Evolutionary conservation across 805 yeast species (phyloP).

Genomic region (Starmerella khaoyaiensis): DNA sequence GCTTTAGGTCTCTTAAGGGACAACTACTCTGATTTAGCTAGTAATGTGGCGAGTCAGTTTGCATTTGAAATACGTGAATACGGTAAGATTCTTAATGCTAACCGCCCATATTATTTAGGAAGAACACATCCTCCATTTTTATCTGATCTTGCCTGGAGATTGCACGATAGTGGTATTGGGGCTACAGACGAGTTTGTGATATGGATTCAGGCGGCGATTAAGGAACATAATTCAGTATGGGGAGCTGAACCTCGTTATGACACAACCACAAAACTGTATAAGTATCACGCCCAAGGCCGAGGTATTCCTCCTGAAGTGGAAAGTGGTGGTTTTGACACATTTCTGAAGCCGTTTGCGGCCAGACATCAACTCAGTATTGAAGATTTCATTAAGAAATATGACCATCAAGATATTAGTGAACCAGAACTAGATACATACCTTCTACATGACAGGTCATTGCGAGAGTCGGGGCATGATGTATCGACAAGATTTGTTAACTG

Average conservation of each 20-base stretch:
- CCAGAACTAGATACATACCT: slow-evolving; percentile 82
- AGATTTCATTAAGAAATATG: slow-evolving; percentile 58
- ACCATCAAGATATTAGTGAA: slow-evolving; percentile 49
- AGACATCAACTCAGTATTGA: slow-evolving; percentile 47
- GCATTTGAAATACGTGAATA: slow-evolving; percentile 80
- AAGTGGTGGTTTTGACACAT: slow-evolving; percentile 65
- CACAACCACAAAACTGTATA: slow-evolving; percentile 59
- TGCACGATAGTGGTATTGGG: slow-evolving; percentile 40
- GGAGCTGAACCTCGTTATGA: slow-evolving; percentile 60
- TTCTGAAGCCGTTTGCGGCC: slow-evolving; percentile 53
- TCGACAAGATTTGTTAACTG: slow-evolving; percentile 78
- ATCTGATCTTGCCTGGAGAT: slow-evolving; percentile 76
- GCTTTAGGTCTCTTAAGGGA: slow-evolving; percentile 67
- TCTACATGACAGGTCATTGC: slow-evolving; percentile 81
- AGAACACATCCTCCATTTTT: slow-evolving; percentile 95
- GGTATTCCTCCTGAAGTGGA: slow-evolving; percentile 99
- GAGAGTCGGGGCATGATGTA: slow-evolving; percentile 96
- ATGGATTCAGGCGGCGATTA: slow-evolving; percentile 65
- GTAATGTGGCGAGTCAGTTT: slow-evolving; percentile 86
- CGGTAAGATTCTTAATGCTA: slow-evolving; percentile 88
- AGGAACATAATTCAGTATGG: slow-evolving; percentile 80
- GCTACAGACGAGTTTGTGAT: slow-evolving; percentile 41
- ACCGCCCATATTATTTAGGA: slow-evolving; percentile 77
- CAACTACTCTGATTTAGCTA: slow-evolving; percentile 53
- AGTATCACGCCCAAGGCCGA: slow-evolving; percentile 77